A percentile compares a stretch with the other conserved stretches of the same genome.
Conservation (phyloP, 345 rosid species). For the Eucalyptus caleyi region DNA sequence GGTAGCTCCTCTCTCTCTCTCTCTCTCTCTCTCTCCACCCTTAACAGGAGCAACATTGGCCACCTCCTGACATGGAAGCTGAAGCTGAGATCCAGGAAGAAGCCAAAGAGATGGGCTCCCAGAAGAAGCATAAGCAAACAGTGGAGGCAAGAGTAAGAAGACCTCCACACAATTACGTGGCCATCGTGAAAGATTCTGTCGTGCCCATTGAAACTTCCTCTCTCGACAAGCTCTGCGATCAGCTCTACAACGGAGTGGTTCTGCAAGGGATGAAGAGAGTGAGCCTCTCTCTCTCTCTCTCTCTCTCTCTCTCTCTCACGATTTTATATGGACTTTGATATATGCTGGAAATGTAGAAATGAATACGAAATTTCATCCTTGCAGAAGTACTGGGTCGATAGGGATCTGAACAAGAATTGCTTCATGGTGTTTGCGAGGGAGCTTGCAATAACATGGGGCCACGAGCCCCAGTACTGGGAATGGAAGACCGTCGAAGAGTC, state of each 20-base stretch:
- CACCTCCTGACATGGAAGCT: background rate
- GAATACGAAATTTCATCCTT: background rate
- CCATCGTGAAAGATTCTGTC: background rate
- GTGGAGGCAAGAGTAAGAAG: background rate
- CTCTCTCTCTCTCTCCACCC: background rate
- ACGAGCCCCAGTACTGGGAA: background rate
- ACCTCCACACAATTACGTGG: background rate
- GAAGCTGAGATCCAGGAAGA: background rate
- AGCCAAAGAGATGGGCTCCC: background rate
- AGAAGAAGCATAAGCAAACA: background rate
- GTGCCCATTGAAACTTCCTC: background rate
- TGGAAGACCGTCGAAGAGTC: background rate
- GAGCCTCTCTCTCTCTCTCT: background rate
- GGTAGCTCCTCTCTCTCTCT: background rate
- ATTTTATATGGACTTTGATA: background rate
- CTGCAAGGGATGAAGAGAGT: background rate
- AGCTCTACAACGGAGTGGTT: background rate
- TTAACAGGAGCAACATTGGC: background rate
- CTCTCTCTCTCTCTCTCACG: too few relatives aligned
- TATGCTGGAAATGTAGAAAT: background rate
- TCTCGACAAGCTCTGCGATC: background rate
- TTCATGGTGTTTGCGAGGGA: background rate
- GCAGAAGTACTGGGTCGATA: background rate
- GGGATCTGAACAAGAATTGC: background rate
- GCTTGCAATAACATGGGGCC: background rate